phyloP scores from a whole-genome alignment of 2,329 filamentous ascomycete genomes.

The Fusarium neocosmosporiellum region DNA sequence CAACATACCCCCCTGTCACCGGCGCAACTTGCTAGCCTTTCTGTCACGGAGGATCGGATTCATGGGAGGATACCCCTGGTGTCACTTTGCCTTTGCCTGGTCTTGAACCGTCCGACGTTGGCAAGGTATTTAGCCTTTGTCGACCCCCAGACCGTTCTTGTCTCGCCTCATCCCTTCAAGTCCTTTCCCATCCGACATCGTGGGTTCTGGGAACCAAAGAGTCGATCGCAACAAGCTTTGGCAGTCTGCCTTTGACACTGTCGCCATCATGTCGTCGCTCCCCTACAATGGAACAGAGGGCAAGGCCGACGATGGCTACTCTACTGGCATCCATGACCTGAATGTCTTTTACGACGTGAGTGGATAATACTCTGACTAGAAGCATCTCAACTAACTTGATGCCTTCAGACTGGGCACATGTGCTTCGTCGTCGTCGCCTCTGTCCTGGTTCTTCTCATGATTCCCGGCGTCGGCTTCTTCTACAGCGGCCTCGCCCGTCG shows the following conservation, averaged over 20 bases:
- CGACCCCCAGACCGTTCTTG: constrained; percentile 17
- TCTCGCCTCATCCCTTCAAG: constrained; percentile 19
- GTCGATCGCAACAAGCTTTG: constrained; percentile 16
- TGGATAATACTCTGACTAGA: not conserved
- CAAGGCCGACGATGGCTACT: constrained; percentile 63
- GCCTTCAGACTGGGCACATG: constrained; percentile 77
- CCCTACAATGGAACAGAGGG: constrained; percentile 64
- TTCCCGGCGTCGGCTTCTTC: constrained; percentile 94
- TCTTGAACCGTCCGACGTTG: constrained; percentile 20
- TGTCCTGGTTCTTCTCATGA: constrained; percentile 89
- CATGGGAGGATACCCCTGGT: not conserved
- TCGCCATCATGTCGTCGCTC: constrained; percentile 46
- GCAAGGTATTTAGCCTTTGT: constrained; percentile 33
- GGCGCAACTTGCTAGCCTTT: constrained; percentile 6
- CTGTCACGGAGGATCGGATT: constrained; percentile 17
- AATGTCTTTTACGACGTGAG: constrained; percentile 87
- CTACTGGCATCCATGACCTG: constrained; percentile 70
- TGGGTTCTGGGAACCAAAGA: constrained; percentile 14
- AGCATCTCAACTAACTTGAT: not conserved
- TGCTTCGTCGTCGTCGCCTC: constrained; percentile 82
- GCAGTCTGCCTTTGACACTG: constrained; percentile 22
- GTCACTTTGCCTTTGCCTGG: not conserved
- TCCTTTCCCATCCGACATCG: constrained; percentile 3
- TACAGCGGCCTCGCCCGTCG: constrained; percentile 90
- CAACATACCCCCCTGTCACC: constrained; percentile 28